These are phyloP conservation scores for Botrytis cinerea DNA, from an alignment of 2,329 filamentous ascomycete genomes.

Conservation along the genomic window DNA sequence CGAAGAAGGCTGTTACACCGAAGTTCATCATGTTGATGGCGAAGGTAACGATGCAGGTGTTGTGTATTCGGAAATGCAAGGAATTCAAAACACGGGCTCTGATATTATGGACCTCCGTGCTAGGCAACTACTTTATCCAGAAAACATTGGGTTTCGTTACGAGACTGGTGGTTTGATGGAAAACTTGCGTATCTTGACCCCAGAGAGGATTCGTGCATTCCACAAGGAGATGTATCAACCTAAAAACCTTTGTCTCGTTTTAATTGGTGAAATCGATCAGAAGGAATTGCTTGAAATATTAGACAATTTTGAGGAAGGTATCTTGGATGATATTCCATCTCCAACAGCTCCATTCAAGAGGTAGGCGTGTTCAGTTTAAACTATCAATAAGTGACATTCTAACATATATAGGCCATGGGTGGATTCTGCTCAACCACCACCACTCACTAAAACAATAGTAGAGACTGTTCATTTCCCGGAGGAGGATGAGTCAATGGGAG, in stretches of 20 bases:
- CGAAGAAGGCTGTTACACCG: slow-evolving; percentile 89
- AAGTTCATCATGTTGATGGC: slow-evolving; percentile 94
- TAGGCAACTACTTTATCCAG: slow-evolving; percentile 79
- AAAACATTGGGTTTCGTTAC: slow-evolving; percentile 89
- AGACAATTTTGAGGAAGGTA: slow-evolving; percentile 84
- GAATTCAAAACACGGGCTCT: slow-evolving; percentile 77
- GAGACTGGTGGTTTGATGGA: slow-evolving; percentile 99
- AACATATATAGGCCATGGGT: slow-evolving; percentile 70
- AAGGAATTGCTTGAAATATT: slow-evolving; percentile 76
- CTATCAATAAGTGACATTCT: slow-evolving; percentile 9
- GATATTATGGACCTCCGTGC: slow-evolving; percentile 88
- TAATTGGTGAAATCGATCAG: slow-evolving; percentile 91
- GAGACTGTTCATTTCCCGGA: slow-evolving; percentile 90
- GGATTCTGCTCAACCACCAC: slow-evolving; percentile 77
- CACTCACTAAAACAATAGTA: slow-evolving; percentile 69
- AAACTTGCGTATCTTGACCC: slow-evolving; percentile 79
- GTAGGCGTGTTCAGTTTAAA: slow-evolving; percentile 29
- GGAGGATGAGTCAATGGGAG: slow-evolving; percentile 91
- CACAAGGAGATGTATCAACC: slow-evolving; percentile 98
- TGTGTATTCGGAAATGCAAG: slow-evolving; percentile 99
- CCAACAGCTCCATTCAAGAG: slow-evolving; percentile 72
- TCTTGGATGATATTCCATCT: slow-evolving; percentile 77
- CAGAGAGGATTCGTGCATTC: slow-evolving; percentile 90
- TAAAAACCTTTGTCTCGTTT: slow-evolving; percentile 86
- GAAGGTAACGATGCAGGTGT: slow-evolving; percentile 94